These are phyloP conservation scores for Aschersonia sp. DNA, from an alignment of 2,329 filamentous ascomycete genomes.

Conservation along the genomic window DNA sequence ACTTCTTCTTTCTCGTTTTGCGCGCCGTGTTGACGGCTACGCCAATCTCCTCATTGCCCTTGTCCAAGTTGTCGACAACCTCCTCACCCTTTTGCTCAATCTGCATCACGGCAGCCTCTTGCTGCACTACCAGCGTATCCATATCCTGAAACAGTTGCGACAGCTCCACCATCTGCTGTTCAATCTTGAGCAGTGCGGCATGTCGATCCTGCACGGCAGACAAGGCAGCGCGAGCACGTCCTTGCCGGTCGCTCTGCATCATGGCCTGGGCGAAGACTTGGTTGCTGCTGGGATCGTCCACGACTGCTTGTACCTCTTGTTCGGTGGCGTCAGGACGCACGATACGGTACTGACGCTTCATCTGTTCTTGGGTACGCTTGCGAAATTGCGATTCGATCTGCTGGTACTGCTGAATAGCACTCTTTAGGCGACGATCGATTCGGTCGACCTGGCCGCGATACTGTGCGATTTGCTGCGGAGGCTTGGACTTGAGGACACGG, in stretches of 20 bases:
- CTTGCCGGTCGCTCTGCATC: constrained; percentile 65
- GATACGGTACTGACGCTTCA: constrained; percentile 81
- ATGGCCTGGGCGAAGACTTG: constrained; percentile 84
- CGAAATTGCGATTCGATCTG: constrained; percentile 66
- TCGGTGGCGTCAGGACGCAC: constrained; percentile 71
- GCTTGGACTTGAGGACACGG: constrained; percentile 68
- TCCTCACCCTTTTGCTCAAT: constrained; percentile 84
- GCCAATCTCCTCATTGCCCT: constrained; percentile 72
- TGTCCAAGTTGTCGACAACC: constrained; percentile 67
- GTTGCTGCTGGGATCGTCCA: constrained; percentile 61
- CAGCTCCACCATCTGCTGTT: constrained; percentile 76
- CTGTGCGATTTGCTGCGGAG: constrained; percentile 56
- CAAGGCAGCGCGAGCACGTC: constrained; percentile 67
- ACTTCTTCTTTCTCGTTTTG: constrained; percentile 83
- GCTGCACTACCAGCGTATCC: constrained; percentile 71
- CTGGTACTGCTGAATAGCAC: constrained; percentile 71
- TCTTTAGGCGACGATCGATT: constrained; percentile 66
- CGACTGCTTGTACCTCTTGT: constrained; percentile 57
- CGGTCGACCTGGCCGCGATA: constrained; percentile 72
- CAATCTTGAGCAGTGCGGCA: constrained; percentile 80
- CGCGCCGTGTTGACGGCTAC: constrained; percentile 72
- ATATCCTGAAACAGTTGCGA: constrained; percentile 81
- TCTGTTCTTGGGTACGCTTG: constrained; percentile 67
- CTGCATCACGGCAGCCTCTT: constrained; percentile 63
- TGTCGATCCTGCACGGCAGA: constrained; percentile 72